Evolutionary conservation across 1,139 yeast genomes (phyloP).

Genomic region (Yamadazyma pseudoaaseri): DNA sequence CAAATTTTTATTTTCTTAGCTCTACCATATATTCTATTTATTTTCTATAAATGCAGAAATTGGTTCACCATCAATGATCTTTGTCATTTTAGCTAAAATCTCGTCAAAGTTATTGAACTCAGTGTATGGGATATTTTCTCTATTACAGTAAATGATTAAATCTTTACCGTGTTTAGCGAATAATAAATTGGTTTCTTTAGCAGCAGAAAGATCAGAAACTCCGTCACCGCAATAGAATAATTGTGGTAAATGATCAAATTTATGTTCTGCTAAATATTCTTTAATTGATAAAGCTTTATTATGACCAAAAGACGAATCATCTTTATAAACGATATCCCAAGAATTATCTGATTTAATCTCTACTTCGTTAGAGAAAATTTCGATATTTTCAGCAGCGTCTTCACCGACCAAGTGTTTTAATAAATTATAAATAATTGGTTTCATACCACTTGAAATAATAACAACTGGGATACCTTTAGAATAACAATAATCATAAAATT

Average conservation of each 20-base stretch:
- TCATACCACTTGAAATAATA: slow-evolving; percentile 89
- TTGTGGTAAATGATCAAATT: slow-evolving; percentile 42
- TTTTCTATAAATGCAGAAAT: slow-evolving; percentile 32
- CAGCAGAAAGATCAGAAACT: slow-evolving; percentile 91
- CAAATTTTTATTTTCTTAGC: no score
- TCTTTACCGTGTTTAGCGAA: slow-evolving; percentile 95
- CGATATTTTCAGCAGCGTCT: slow-evolving; percentile 69
- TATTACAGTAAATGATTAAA: slow-evolving; percentile 76
- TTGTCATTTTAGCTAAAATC: slow-evolving; percentile 54
- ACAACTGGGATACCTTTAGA: slow-evolving; percentile 71
- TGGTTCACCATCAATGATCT: slow-evolving; percentile 29
- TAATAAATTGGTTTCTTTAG: slow-evolving; percentile 86
- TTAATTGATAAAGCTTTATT: slow-evolving; percentile 84
- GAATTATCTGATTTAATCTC: slow-evolving; percentile 48
- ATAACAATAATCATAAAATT: slow-evolving; percentile 77
- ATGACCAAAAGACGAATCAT: slow-evolving; percentile 88
- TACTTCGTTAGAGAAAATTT: slow-evolving; percentile 82
- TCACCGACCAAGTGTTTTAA: slow-evolving; percentile 72
- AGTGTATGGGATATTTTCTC: slow-evolving; percentile 79
- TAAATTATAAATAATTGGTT: slow-evolving; percentile 80
- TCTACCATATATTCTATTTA: slow-evolving; percentile 8
- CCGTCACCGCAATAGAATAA: slow-evolving; percentile 97
- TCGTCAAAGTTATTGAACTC: slow-evolving; percentile 77
- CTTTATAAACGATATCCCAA: slow-evolving; percentile 86
- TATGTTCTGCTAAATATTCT: slow-evolving; percentile 53